Evolutionary conservation across 305 asterid genomes (phyloP).

Genomic region (Fraxinus nigra): DNA sequence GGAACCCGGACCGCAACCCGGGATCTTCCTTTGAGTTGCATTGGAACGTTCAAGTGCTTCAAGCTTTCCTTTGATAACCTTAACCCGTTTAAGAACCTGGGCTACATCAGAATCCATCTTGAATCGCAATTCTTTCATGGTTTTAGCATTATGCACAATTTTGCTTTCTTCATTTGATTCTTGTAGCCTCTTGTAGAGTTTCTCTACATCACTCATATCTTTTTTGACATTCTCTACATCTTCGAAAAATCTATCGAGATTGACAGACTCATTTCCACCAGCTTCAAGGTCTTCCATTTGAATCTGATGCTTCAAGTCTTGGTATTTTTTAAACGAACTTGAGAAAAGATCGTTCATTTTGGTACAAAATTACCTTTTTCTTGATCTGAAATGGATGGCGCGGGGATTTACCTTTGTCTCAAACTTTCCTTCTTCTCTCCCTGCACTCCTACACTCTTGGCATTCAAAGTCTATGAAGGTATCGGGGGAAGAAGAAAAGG

Average conservation of each 20-base stretch:
- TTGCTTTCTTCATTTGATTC: conserved; percentile 66
- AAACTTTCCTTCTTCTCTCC: conserved; percentile 55
- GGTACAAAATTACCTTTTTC: not conserved
- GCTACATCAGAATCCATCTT: conserved; percentile 68
- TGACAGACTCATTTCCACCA: conserved; percentile 47
- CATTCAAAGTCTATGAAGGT: conserved; percentile 24
- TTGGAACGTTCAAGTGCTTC: conserved; percentile 66
- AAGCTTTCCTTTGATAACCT: conserved; percentile 54
- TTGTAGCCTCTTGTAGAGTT: conserved; percentile 51
- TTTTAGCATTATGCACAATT: conserved; percentile 48
- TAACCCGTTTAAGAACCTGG: conserved; percentile 59
- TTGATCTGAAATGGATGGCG: not conserved
- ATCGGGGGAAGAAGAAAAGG: conserved; percentile 65
- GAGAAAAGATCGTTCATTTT: conserved; percentile 90
- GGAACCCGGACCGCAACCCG: conserved; percentile 70
- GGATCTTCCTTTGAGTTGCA: conserved; percentile 42
- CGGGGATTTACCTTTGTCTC: conserved; percentile 26
- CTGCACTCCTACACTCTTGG: conserved; percentile 18
- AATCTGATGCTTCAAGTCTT: conserved; percentile 42
- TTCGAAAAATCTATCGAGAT: conserved; percentile 60
- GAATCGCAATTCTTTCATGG: conserved; percentile 60
- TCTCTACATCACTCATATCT: conserved; percentile 64
- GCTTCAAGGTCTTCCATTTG: conserved; percentile 57
- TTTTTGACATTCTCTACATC: conserved; percentile 68
- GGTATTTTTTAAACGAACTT: conserved; percentile 57